A percentile compares a stretch with the other conserved stretches of the same genome.
Evolutionary conservation across 2,329 filamentous ascomycete genomes (phyloP).

Genomic region (Phialophora expanda): DNA sequence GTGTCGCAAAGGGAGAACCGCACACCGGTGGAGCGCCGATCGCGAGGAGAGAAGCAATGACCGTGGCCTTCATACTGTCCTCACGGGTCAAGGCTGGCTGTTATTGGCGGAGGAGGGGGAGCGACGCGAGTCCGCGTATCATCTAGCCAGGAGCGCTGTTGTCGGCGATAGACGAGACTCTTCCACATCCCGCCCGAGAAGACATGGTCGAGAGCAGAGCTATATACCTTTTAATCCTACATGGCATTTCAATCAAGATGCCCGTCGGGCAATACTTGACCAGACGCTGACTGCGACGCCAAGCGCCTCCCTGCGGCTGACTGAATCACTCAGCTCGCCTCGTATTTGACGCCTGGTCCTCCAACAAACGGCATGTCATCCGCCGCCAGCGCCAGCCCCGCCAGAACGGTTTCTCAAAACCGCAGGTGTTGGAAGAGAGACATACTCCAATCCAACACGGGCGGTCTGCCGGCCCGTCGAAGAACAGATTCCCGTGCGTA

Average conservation of each 20-base stretch:
- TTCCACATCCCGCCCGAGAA: neutral
- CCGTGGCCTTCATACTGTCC: conserved; percentile 4
- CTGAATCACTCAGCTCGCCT: conserved; percentile 5
- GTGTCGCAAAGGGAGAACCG: neutral
- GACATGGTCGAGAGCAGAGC: neutral
- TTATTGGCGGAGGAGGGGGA: neutral
- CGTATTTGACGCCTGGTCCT: neutral
- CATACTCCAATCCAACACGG: neutral
- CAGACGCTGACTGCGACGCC: neutral
- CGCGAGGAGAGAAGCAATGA: neutral
- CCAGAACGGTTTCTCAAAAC: neutral
- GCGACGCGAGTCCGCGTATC: neutral
- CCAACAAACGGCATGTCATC: neutral
- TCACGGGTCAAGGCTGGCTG: neutral
- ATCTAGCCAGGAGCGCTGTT: neutral
- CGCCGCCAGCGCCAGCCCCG: neutral
- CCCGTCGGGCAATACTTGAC: neutral
- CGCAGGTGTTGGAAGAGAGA: neutral
- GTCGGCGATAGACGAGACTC: neutral
- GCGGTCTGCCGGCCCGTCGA: neutral
- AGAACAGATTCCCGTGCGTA: neutral
- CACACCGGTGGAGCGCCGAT: neutral
- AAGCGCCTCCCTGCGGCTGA: conserved; percentile 6
- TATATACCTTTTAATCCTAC: neutral
- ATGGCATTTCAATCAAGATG: neutral